Base-by-base conservation (phyloP, 768 basidiomycete genomes). In the Xanthoconium stramineum region DNA sequence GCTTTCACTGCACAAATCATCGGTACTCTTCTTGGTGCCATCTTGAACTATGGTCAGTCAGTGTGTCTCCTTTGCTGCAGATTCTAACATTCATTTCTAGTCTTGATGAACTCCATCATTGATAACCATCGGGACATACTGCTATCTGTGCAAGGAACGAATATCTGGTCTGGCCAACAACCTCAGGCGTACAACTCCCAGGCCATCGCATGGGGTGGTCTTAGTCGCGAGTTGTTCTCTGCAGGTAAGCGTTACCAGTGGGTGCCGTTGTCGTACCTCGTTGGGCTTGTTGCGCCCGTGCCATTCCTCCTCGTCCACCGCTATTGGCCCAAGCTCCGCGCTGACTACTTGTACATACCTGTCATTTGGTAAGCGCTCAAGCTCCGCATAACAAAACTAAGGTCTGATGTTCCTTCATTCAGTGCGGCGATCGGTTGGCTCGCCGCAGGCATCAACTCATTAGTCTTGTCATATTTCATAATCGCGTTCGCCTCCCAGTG, bases 41-140 rank as follows among this genome's bases (percentile, higher is more conserved):
- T 79, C 50, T 63, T 80, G 47, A 80, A 78, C 64, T 81, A 76
- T 50, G 57, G 80, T 79, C 43, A 44, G 73, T 47, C 32, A 30
- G 8, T 12, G 3, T 24, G 14, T 17, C 13, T 10, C 4, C 20
- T 38, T 48, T 20, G 11, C 38, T 40, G 2, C 29, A 19, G 8
- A 19, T 13, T 54, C 44, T 60, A 19, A 49, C 30, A 29, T 2
- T 9, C 24, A 62, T 76, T 50, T 76, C 63, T 75, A 71, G 78
- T 84, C 43, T 62, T 86, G 50, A 83, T 84, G 83, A 83, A 81
- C 58, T 76, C 76, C 2, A 81, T 86, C 55, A 76, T 86, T 63
- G 72, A 75, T 49, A 75, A 68, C 38, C 80, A 84, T 47, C 73
- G 76, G 0, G 74, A 76, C 0, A 79, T 82, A 28, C 66, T 86